Evolutionary conservation across 495 filamentous ascomycete species (phyloP), one percentile per base, ranked within the genome.

Genomic region (Aspergillus panamensis): DNA sequence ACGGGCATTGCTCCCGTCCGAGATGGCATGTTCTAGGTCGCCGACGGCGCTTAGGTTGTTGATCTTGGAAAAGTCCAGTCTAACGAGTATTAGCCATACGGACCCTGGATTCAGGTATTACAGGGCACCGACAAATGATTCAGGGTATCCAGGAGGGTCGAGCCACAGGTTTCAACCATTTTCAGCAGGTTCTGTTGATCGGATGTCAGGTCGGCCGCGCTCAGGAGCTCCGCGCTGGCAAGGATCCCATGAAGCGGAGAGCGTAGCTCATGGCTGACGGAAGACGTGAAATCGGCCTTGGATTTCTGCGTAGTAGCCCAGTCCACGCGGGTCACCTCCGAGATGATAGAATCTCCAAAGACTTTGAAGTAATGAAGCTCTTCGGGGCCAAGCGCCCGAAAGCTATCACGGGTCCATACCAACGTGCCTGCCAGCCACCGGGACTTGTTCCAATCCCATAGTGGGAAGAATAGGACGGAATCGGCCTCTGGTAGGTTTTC

Each of bases 251-350:
- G 85, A 9, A 91, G 68, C 1, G 88, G 88, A 0, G 81, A 86
- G 1, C 88, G 80, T 29, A 90, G 71, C 60, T 91, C 88, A 61
- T 91, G 88, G 30, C 83, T 87, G 19, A 91, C 80, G 16, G 82
- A 87, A 0, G 84, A 84, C 33, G 91, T 84, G 59, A 90, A 87
- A 49, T 86, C 86, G 3, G 82, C 80, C 61, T 91, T 91, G 39
- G 80, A 78, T 40, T 70, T 73, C 57, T 84, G 77, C 16, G 72
- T 76, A 16, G 56, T 66, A 13, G 69, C 68, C 53, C 74, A 77
- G 52, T 82, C 71, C 3, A 84, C 62, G 17, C 82, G 79, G 0
- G 79, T 77, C 0, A 87, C 78, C 55, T 87, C 84, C 3, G 82
- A 83, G 70, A 87, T 84, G 52, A 86, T 76, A 4, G 77, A 79